phyloP scores from a whole-genome alignment of 345 rosid genomes.

The Garcia nutans region DNA sequence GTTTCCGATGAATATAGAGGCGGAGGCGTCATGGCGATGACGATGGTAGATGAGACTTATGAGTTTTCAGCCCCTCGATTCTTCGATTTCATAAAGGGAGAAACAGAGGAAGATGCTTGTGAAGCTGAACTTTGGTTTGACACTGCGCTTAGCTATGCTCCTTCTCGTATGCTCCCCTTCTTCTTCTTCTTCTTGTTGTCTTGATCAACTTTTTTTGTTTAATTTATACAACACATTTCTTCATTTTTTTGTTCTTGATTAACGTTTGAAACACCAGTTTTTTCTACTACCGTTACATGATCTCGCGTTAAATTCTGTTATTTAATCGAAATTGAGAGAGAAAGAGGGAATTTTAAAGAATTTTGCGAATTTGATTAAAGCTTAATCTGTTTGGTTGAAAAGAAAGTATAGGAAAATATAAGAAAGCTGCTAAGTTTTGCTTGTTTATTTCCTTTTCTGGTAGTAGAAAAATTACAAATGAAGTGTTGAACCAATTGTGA shows the following conservation, averaged over 20 bases:
- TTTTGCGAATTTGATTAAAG: not conserved
- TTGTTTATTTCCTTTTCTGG: not conserved
- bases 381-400: not conserved
- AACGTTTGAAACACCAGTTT: slow-evolving; percentile 1
- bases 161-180: slow-evolving; percentile 71
- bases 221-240: too few species aligned
- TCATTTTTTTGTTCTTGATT: too few species aligned
- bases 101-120: slow-evolving; percentile 60
- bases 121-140: slow-evolving; percentile 92
- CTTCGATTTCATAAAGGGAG: slow-evolving; percentile 73
- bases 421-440: not conserved
- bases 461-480: not conserved
- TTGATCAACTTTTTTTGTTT: too few species aligned
- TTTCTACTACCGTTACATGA: not conserved
- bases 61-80: slow-evolving; percentile 91
- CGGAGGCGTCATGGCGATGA: slow-evolving; percentile 1
- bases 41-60: slow-evolving; percentile 57
- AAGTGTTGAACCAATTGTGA: not conserved
- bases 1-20: slow-evolving; percentile 28
- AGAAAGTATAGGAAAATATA: not conserved
- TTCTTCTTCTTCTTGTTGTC: not conserved
- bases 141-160: slow-evolving; percentile 64
- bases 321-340: not conserved
- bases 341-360: not conserved
- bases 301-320: not conserved